A percentile compares a stretch with the other conserved stretches of the same genome.
Conservation (phyloP, 2,329 filamentous ascomycete genomes). For the Hymenoscyphus occultus region DNA sequence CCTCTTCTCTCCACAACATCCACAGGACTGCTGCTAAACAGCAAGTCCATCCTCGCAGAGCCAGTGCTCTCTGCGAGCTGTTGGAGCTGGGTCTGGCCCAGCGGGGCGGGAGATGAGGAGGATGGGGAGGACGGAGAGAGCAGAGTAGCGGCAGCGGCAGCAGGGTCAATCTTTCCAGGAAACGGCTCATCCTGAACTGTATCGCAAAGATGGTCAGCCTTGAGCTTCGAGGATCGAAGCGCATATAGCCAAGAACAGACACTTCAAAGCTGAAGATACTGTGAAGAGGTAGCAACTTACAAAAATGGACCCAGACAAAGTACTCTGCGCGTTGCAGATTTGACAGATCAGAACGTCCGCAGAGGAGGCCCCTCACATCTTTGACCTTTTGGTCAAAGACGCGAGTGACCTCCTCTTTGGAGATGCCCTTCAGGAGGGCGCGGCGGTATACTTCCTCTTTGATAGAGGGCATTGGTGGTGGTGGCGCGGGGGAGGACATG, state of each 20-base stretch:
- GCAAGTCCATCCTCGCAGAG: conserved; percentile 9
- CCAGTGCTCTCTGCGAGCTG: neutral
- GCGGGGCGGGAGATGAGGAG: neutral
- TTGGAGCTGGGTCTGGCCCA: neutral
- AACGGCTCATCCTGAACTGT: neutral
- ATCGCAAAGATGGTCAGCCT: neutral
- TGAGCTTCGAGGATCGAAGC: neutral
- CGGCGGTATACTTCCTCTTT: neutral
- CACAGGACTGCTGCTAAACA: neutral
- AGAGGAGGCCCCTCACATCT: neutral
- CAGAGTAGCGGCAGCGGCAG: neutral
- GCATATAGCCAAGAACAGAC: neutral
- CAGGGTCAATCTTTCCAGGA: neutral
- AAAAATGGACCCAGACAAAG: neutral
- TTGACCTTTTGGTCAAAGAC: conserved; percentile 1
- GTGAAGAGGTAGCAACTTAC: neutral
- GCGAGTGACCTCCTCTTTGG: neutral
- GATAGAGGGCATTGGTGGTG: too few species aligned
- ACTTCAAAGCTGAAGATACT: neutral
- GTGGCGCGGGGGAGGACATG: too few species aligned
- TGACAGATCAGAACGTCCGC: neutral
- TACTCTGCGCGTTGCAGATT: neutral
- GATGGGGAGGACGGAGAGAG: neutral
- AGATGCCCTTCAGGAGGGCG: neutral
- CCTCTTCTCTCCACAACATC: neutral